A percentile compares a stretch with the other conserved stretches of the same genome.
Evolutionary conservation across 2,329 filamentous ascomycete species (phyloP).

Genomic region (Lomentospora prolificans): DNA sequence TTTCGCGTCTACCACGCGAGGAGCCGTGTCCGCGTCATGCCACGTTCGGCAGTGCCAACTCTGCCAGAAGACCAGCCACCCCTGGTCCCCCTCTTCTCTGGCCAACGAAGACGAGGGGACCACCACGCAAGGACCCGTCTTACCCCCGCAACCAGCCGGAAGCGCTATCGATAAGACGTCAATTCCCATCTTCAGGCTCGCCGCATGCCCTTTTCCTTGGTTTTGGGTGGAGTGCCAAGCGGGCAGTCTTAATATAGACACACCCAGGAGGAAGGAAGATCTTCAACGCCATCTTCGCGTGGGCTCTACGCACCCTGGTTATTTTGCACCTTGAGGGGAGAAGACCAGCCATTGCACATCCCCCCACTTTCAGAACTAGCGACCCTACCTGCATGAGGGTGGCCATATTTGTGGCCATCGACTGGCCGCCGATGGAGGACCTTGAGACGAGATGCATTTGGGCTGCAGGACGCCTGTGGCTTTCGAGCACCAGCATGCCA

Average conservation of each 20-base stretch:
- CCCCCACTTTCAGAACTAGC: background rate
- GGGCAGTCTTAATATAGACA: background rate
- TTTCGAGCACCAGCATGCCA: background rate
- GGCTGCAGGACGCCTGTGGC: background rate
- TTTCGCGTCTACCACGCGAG: conserved; percentile 5
- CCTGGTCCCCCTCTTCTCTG: background rate
- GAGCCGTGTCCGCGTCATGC: conserved; percentile 6
- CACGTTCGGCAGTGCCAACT: background rate
- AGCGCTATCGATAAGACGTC: conserved; percentile 5
- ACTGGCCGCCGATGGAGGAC: conserved; percentile 5
- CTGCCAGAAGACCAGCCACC: background rate
- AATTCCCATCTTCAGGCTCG: background rate
- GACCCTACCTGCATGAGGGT: conserved; percentile 5
- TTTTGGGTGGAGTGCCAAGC: background rate
- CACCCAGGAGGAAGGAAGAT: no score
- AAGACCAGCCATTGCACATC: no score
- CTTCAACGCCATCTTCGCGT: no score
- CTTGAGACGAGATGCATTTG: conserved; percentile 5
- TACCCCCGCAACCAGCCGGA: background rate
- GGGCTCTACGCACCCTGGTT: no score
- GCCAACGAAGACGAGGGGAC: background rate
- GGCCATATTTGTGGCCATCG: conserved; percentile 4
- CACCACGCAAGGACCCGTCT: conserved; percentile 5
- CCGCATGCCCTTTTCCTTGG: background rate
- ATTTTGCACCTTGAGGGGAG: no score